These are phyloP conservation scores for Aspergillus terreus DNA, from an alignment of 2,329 filamentous ascomycete genomes.

Conservation along the genomic window DNA sequence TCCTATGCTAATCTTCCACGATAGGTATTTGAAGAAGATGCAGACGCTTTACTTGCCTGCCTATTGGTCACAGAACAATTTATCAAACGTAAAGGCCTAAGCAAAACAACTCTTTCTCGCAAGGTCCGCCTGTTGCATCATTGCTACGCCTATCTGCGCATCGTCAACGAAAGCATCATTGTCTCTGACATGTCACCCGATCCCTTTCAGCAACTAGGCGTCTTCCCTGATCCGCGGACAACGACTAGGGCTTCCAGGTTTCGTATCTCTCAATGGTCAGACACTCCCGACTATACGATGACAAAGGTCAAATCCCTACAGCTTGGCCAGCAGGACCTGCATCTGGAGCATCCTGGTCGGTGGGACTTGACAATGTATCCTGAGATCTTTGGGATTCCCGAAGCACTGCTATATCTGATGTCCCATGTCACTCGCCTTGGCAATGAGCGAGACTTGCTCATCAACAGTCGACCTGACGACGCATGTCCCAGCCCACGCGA, in stretches of 20 bases:
- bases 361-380: slow-evolving; percentile 44
- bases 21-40: not conserved
- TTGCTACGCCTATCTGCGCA: slow-evolving; percentile 45
- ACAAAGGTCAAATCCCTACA: slow-evolving; percentile 21
- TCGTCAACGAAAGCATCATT: slow-evolving; percentile 42
- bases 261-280: not conserved
- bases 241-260: slow-evolving; percentile 7
- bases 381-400: slow-evolving; percentile 45
- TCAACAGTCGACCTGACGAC: not conserved
- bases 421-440: slow-evolving; percentile 43
- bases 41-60: not conserved
- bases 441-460: slow-evolving; percentile 36
- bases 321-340: slow-evolving; percentile 38
- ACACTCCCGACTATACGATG: slow-evolving; percentile 23
- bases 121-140: slow-evolving; percentile 46
- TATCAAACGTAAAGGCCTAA: slow-evolving; percentile 31
- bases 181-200: not conserved
- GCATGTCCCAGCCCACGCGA: slow-evolving; percentile 17
- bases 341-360: slow-evolving; percentile 38
- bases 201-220: not conserved
- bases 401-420: slow-evolving; percentile 39
- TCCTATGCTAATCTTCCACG: not conserved
- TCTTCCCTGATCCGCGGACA: slow-evolving; percentile 22
- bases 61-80: slow-evolving; percentile 7
- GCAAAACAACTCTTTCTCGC: slow-evolving; percentile 23